phyloP scores from a whole-genome alignment of 495 filamentous ascomycete genomes.

The Thermothielavioides terrestris region DNA sequence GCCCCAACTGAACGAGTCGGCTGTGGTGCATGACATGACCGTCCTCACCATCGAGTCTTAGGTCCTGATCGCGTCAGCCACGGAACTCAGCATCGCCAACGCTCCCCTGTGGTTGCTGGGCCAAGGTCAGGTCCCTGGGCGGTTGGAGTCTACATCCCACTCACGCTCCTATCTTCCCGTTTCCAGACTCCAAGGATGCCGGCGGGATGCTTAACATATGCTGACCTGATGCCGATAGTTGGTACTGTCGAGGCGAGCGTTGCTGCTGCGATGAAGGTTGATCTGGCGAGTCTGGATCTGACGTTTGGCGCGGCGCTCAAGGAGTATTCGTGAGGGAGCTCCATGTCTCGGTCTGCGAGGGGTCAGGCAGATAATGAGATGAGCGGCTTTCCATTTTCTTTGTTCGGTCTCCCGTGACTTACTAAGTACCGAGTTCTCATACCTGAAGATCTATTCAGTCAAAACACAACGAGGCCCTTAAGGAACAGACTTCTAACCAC shows the following conservation, averaged over 20 bases:
- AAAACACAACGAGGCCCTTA: too few species aligned
- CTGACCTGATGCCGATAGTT: too few species aligned
- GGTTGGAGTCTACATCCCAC: not conserved
- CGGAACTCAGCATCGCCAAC: not conserved
- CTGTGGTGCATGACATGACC: conserved; percentile 12
- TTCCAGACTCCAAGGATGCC: too few species aligned
- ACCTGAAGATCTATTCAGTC: too few species aligned
- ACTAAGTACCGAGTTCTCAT: too few species aligned
- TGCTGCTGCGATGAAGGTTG: not conserved
- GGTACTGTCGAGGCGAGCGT: not conserved
- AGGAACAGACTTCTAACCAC: too few species aligned
- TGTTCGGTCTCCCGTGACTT: too few species aligned
- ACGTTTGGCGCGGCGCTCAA: not conserved
- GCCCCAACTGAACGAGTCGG: conserved; percentile 3
- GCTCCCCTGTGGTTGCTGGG: not conserved
- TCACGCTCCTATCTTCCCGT: not conserved
- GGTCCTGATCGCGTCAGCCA: not conserved
- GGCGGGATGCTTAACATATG: too few species aligned
- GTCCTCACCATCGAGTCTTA: conserved; percentile 10
- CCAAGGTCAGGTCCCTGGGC: not conserved
- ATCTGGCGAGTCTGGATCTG: not conserved
- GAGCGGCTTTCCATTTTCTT: too few species aligned
- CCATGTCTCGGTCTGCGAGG: too few species aligned
- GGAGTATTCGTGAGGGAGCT: not conserved
- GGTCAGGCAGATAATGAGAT: too few species aligned